Evolutionary conservation across 2,329 filamentous ascomycete genomes (phyloP), one percentile per base, ranked within the genome.

Genomic region (Achaetomium macrosporum): DNA sequence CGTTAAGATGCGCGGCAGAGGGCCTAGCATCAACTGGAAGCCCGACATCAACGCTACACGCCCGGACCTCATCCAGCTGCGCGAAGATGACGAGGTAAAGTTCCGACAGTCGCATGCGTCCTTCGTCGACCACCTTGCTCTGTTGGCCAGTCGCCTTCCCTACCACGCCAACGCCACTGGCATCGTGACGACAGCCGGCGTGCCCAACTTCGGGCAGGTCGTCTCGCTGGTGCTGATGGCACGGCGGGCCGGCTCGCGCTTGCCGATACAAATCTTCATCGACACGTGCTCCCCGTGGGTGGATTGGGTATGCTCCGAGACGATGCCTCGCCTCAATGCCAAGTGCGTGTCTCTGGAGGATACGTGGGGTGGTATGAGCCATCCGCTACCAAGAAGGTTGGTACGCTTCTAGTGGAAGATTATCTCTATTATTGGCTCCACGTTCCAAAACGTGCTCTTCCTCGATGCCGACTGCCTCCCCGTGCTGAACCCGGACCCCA

Each of bases 401-500:
- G 68, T 73, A 51, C 67, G 74, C 44, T 81, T 73, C 61, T 79
- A 83, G 60, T 75, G 76, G 67, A 82, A 83, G 63, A 71, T 76
- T 36, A 75, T 82, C 57, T 71, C 79, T 4, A 73, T 83, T 16
- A 67, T 83, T 2, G 76, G 82, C 56, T 81, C 79, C 1, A 76
- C 77, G 4, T 83, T 82, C 57, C 76, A 81, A 61, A 72, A 81
- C 49, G 72, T 81, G 11, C 69, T 83, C 16, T 81, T 79, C 65
- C 73, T 83, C 61, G 80, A 83, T 60, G 76, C 76, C 51, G 79
- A 82, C 60, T 73, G 72, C 55, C 79, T 81, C 59, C 77, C 79
- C 5, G 53, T 70, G 31, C 56, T 58, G 51, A 65, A 65, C 46
- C 67, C 68, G 0, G 65, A 69, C 12, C 55, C 64, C 4, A 64